Base-by-base conservation (phyloP, 305 asterid species). In the Fraxinus albicans region DNA sequence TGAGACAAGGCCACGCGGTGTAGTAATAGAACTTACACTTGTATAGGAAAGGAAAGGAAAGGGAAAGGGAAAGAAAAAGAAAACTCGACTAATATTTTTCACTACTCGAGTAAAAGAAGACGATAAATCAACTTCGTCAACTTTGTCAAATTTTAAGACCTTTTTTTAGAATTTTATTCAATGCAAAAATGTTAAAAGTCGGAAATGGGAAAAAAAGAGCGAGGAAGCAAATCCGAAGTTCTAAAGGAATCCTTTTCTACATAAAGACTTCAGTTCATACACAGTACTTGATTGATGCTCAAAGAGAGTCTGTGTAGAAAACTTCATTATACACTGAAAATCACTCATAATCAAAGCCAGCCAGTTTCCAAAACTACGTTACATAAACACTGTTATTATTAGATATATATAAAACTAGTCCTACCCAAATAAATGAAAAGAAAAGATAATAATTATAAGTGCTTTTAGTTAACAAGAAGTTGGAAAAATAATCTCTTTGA, bases 301-400 rank as follows among this genome's bases (percentile, higher is more conserved):
- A 25, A 63, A 63, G 34, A 60, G 69, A 60, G 33, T 31, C 40
- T 70, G 77, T 17, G 77, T 34, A 33, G 19, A 31, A 29, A 70
- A 33, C 77, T 73, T 73, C 77, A 73, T 34, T 73, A 21, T 73
- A 73, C 77, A 34, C 50, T 73, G 77, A n/a, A n/a, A 73, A 73
- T 73, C 80, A 77, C 80, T 27, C 72, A 77, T 53, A 60, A 77
- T 47, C 47, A 67, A 78, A 53, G 47, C 17, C 79, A 33, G 40
- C 73, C 77, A 79, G 4, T 76, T 76, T 19, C 82, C 80, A 58
- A 72, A 84, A 76, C 83, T 73, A 77, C 84, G 77, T 77, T 79
- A 84, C 78, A 79, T 58, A 72, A 72, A 73, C 80, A 53, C 80
- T 34, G 70, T 75, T 50, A 80, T 72, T 87, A 21, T 78, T 53